Evolutionary conservation across 768 basidiomycete species (phyloP), one percentile per base, ranked within the genome.

Genomic region (Ramaria rubella): DNA sequence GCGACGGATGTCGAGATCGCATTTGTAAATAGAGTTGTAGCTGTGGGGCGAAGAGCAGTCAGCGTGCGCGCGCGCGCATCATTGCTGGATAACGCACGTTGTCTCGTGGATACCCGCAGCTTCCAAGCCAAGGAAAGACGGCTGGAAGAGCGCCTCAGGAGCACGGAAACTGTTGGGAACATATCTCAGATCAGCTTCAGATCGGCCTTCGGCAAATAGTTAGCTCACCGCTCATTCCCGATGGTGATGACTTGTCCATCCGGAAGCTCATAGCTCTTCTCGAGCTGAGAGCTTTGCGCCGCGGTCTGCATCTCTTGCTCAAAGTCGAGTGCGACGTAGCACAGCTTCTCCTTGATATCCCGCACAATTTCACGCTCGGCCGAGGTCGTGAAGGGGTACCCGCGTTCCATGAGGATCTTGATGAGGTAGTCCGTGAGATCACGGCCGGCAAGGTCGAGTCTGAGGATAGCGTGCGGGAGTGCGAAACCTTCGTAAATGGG

Each of bases 81-180:
- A n/a, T n/a, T n/a, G n/a, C n/a, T n/a, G n/a, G n/a, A 24, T 17
- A 33, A 65, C 72, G 40, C 71, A 85, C 80, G 86, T 88, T 52
- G 90, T 92, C 77, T 94, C 90, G 75, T 94, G 90, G 66, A 84
- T 81, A 75, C 83, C 83, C 36, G 79, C 72, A 50, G 80, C 77
- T 69, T 85, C 83, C 55, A 84, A 85, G 65, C 91, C 91, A 58
- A 94, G 77, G 80, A 95, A 83, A 24, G 86, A 77, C 56, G 92
- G 92, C 75, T 92, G 88, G 89, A 94, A 95, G 71, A 95, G 83
- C 17, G 90, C 90, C 72, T 95, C 92, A 63, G 92, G 90, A 55
- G 88, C 86, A 70, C 92, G 89, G 91, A 94, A 85, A 60, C 72
- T 69, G 55, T 2, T 31, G 24, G 17, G 31, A 48, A 51, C 42